Conservation (phyloP, 2,329 filamentous ascomycete genomes). For the Paradendryphiella salina region DNA sequence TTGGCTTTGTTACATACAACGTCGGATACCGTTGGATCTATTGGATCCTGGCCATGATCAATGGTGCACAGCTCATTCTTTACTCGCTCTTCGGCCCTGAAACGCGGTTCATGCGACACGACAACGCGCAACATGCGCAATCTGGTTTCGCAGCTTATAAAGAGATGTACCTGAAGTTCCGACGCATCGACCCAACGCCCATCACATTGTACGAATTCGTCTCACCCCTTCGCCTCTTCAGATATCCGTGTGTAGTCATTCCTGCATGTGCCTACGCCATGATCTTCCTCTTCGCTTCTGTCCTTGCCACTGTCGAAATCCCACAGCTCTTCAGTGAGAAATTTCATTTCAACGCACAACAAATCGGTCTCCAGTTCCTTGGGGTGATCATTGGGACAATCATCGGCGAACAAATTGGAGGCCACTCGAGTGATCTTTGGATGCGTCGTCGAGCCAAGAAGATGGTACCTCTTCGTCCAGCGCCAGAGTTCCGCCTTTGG, state of each 20-base stretch:
- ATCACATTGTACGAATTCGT: conserved; percentile 57
- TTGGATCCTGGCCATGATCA: conserved; percentile 61
- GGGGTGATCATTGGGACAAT: conserved; percentile 61
- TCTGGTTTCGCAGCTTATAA: conserved; percentile 47
- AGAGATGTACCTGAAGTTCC: conserved; percentile 51
- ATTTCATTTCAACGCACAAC: conserved; percentile 61
- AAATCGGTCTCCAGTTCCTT: conserved; percentile 62
- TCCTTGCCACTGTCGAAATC: conserved; percentile 62
- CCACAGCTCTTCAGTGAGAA: conserved; percentile 61
- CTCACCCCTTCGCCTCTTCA: conserved; percentile 54
- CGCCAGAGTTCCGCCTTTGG: conserved; percentile 63
- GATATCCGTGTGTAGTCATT: conserved; percentile 54
- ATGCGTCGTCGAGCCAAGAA: conserved; percentile 51
- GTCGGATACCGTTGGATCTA: conserved; percentile 63
- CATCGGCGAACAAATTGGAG: conserved; percentile 62
- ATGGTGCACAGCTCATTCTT: conserved; percentile 59
- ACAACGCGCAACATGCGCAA: conserved; percentile 38
- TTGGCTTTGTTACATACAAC: conserved; percentile 55
- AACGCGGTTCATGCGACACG: conserved; percentile 56
- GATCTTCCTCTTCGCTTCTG: conserved; percentile 59
- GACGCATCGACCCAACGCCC: conserved; percentile 58
- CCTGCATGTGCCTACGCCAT: conserved; percentile 60
- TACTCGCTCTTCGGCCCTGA: conserved; percentile 58
- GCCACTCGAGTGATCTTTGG: conserved; percentile 58
- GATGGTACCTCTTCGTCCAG: conserved; percentile 45